These are phyloP conservation scores for Aspergillus candidus DNA, from an alignment of 2,329 filamentous ascomycete species.

Conservation along the genomic window DNA sequence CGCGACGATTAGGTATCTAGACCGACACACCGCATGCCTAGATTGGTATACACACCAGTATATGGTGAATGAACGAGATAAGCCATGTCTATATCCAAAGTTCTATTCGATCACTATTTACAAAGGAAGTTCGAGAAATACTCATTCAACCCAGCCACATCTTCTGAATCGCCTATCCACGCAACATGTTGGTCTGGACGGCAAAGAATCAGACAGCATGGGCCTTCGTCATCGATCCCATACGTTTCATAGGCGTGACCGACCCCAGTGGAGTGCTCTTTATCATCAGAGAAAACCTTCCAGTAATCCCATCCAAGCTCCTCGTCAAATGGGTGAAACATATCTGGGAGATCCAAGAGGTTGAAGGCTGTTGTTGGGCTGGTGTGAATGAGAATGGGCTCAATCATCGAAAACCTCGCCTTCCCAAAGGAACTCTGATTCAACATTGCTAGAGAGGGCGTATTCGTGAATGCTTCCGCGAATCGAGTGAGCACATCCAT, in stretches of 20 bases:
- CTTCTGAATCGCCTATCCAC: conserved; percentile 11
- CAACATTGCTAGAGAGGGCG: neutral
- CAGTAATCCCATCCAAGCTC: conserved; percentile 14
- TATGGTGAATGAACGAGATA: too few species aligned
- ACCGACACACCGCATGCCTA: too few species aligned
- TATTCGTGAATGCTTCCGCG: conserved; percentile 1
- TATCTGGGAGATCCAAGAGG: conserved; percentile 9
- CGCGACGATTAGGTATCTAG: too few species aligned
- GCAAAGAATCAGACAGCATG: conserved; percentile 12
- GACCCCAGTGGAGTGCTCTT: neutral
- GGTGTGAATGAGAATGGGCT: conserved; percentile 12
- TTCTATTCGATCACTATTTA: too few species aligned
- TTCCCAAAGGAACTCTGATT: neutral
- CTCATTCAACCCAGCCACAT: conserved; percentile 5
- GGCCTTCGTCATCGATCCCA: conserved; percentile 7
- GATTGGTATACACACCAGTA: too few species aligned
- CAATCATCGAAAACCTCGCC: neutral
- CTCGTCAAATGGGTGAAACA: conserved; percentile 14
- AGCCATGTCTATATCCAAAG: too few species aligned
- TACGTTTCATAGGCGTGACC: conserved; percentile 8
- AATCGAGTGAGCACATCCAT: conserved; percentile 5
- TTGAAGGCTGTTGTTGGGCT: conserved; percentile 1
- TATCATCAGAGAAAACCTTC: conserved; percentile 13
- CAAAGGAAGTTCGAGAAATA: conserved; percentile 4
- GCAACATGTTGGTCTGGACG: conserved; percentile 21